Evolutionary conservation across 1,284 basidiomycete species (phyloP).

Genomic region (Cutaneotrichosporon spelunceum): DNA sequence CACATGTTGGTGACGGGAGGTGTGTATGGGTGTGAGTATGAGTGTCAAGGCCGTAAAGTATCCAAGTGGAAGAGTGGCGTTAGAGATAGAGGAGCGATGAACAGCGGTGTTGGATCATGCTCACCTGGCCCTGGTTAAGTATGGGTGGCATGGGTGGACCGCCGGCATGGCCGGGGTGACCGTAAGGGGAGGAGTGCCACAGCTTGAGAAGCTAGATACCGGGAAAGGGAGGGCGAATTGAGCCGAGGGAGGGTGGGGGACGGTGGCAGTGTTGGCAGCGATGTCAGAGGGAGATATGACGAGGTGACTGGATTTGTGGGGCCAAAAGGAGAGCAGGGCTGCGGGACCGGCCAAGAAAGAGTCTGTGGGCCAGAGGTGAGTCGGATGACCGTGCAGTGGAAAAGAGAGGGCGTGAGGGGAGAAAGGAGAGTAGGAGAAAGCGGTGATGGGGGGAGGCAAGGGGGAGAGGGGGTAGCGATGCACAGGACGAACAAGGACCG

Average conservation of each 20-base stretch:
- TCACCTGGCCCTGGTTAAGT: not conserved
- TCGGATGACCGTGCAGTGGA: not conserved
- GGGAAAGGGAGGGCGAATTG: not conserved
- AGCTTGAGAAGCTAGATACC: not conserved
- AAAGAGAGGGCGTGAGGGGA: slow-evolving; percentile 3
- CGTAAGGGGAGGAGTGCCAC: not conserved
- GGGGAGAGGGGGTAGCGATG: not conserved
- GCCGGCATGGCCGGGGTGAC: not conserved
- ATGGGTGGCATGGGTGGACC: not conserved
- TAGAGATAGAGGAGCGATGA: not conserved
- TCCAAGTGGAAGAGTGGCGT: not conserved
- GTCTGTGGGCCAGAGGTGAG: slow-evolving; percentile 3
- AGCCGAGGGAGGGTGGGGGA: not conserved
- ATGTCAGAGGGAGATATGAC: not conserved
- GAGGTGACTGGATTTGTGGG: not conserved
- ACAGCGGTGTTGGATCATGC: not conserved
- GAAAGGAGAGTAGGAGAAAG: not conserved
- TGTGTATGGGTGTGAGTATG: not conserved
- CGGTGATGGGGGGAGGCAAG: not conserved
- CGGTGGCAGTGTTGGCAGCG: not conserved
- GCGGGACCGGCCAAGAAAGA: not conserved
- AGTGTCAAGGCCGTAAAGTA: not conserved
- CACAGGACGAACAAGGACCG: not conserved
- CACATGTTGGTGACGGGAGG: not conserved
- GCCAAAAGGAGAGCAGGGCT: not conserved